Evolutionary conservation across 352 stramenopile species (phyloP), one percentile per base, ranked within the genome.

Genomic region (Phytophthora pseudosyringae): DNA sequence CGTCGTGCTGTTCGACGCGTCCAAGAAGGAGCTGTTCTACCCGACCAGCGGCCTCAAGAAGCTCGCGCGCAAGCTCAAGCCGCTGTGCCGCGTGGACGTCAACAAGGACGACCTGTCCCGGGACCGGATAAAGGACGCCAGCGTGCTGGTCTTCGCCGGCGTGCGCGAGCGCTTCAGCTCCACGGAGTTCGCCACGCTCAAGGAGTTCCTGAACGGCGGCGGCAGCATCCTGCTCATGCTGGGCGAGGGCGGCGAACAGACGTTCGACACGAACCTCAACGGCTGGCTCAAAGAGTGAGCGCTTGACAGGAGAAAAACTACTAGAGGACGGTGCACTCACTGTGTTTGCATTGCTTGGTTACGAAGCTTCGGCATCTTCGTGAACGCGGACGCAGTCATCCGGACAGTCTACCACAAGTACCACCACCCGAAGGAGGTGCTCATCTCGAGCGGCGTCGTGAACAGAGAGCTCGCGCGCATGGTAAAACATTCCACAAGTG

Each of bases 371-470:
- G 89, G 89, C n/a, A 95, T 97, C 47, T 90, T 83, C 46, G 72
- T 95, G 48, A 95, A 97, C 48, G 69, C 79, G 16, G 94, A 98
- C 60, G 84, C 79, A 13, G 91, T 98, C 4, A 93, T 98, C 31
- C 80, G 95, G 41, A 97, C 90, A 11, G 90, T 98, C 25, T 99
- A 98, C 70, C 91, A 98, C 80, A 98, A 99, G 72, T 99, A 98
- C 63, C 83, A 98, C 40, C 96, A 99, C 62, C 96, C 96, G 1
- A 98, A 98, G 62, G 95, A 99, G 69, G 94, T 96, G 18, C 86
- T 98, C 52, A 95, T 99, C 29, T 94, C 89, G 1, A 98, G 97
- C 54, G 96, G 96, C 47, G 84, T 99, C 36, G 81, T 99, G 8
- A 97, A 98, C 66, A 82, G 89, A 32, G 92, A 98, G 63, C 89